These are phyloP conservation scores for Venustampulla echinocandica DNA, from an alignment of 495 filamentous ascomycete genomes.

Conservation along the genomic window DNA sequence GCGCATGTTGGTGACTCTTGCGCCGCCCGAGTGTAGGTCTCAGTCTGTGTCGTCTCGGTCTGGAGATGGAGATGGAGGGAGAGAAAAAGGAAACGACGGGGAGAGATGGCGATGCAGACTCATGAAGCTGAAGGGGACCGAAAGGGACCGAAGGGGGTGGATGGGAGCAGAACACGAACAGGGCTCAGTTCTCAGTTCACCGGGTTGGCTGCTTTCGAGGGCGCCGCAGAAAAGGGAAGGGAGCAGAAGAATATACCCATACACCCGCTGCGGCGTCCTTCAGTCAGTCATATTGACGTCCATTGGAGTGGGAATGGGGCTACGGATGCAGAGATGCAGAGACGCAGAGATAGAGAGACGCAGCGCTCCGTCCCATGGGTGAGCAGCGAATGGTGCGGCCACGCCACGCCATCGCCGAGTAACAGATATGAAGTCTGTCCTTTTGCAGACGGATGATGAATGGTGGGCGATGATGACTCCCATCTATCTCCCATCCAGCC, in stretches of 20 bases:
- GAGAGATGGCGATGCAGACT: background rate
- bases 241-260: background rate
- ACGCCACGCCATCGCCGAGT: background rate
- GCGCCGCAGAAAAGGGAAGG: background rate
- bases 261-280: background rate
- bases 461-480: background rate
- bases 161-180: background rate
- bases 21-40: too few species aligned
- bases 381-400: background rate
- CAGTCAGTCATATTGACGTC: background rate
- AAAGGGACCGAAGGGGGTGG: background rate
- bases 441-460: background rate
- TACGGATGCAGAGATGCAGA: background rate
- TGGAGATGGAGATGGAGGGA: background rate
- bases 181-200: too few species aligned
- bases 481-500: background rate
- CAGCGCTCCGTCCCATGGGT: background rate
- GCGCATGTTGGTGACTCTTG: slow-evolving; percentile 19
- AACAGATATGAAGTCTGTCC: background rate
- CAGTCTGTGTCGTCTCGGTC: too few species aligned
- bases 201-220: background rate
- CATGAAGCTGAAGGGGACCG: background rate
- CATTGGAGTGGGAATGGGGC: background rate
- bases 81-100: background rate
- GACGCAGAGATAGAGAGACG: background rate